These are phyloP conservation scores for Paramecium pentaurelia DNA, from an alignment of 73 alveolate species.

Conservation along the genomic window DNA sequence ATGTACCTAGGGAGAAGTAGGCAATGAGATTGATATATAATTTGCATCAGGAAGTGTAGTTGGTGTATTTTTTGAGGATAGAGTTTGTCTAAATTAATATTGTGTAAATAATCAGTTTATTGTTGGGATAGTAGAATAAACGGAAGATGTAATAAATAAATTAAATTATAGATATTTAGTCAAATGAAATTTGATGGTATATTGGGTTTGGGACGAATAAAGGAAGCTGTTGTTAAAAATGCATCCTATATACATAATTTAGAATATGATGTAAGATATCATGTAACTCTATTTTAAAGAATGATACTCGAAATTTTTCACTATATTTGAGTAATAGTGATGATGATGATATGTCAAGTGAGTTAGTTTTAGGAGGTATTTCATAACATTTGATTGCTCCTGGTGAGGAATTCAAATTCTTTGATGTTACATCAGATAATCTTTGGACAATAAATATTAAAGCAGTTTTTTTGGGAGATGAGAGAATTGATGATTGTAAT, in stretches of 20 bases:
- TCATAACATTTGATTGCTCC: background rate
- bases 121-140: background rate
- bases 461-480: constrained; percentile 36
- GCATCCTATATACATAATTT: constrained; percentile 18
- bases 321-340: background rate
- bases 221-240: constrained; percentile 27
- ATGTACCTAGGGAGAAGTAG: constrained; percentile 1
- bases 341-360: background rate
- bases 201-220: constrained; percentile 1
- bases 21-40: constrained; percentile 25
- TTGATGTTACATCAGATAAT: constrained; percentile 21
- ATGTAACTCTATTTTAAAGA: background rate
- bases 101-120: background rate
- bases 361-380: background rate
- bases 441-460: background rate
- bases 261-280: background rate
- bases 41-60: constrained; percentile 42
- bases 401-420: constrained; percentile 28
- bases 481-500: constrained; percentile 19
- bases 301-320: background rate
- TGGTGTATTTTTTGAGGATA: background rate
- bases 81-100: background rate
- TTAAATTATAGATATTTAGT: background rate
- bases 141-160: background rate
- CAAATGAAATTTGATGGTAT: constrained; percentile 38